These are phyloP conservation scores for Nematodospora anomalae DNA, from an alignment of 1,139 yeast genomes.

Conservation along the genomic window DNA sequence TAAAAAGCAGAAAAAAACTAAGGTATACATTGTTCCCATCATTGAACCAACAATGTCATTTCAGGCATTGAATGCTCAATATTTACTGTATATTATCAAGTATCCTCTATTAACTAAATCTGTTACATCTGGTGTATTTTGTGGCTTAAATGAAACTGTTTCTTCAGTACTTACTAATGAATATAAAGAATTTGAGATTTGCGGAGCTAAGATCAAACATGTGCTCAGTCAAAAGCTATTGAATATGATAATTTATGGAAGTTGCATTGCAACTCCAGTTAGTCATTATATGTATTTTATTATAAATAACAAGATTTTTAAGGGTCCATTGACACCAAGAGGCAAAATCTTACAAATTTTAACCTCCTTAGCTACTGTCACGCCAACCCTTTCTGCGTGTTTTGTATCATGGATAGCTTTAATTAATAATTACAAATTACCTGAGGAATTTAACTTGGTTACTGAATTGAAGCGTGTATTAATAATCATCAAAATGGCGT, in stretches of 20 bases:
- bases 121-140: constrained; percentile 56
- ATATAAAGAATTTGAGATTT: constrained; percentile 21
- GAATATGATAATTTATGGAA: constrained; percentile 73
- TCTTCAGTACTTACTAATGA: constrained; percentile 56
- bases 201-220: constrained; percentile 28
- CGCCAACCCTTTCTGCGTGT: constrained; percentile 60
- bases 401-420: constrained; percentile 58
- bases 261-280: constrained; percentile 69
- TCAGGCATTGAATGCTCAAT: constrained; percentile 25
- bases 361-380: constrained; percentile 59
- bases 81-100: constrained; percentile 40
- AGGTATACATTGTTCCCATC: too few relatives aligned
- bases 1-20: too few relatives aligned
- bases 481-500: constrained; percentile 31
- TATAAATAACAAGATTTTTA: constrained; percentile 44
- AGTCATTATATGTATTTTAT: constrained; percentile 60
- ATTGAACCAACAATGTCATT: constrained; percentile 8
- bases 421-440: constrained; percentile 34
- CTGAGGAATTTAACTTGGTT: constrained; percentile 13
- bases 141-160: constrained; percentile 59
- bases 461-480: constrained; percentile 23
- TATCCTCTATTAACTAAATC: constrained; percentile 64
- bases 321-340: constrained; percentile 34
- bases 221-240: constrained; percentile 50
- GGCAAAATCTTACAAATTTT: constrained; percentile 58